Conservation (phyloP, 2,329 filamentous ascomycete genomes). For the Curvularia lunata region DNA sequence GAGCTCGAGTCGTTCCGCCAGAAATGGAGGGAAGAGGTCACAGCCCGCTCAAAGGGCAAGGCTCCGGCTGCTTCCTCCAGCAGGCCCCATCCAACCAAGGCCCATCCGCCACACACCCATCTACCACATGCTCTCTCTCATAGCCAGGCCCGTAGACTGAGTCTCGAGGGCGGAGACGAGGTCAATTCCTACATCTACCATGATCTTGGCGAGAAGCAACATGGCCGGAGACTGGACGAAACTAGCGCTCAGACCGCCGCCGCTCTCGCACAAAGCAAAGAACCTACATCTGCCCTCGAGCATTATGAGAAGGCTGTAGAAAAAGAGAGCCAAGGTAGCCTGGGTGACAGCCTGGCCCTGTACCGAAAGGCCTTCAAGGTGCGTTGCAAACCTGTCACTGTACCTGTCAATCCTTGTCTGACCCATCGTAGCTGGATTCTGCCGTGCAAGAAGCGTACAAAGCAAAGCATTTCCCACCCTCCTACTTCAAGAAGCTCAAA, state of each 20-base stretch:
- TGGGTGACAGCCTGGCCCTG: conserved; percentile 85
- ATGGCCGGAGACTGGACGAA: conserved; percentile 53
- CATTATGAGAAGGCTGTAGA: conserved; percentile 93
- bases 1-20: conserved; percentile 87
- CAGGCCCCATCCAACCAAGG: conserved; percentile 31
- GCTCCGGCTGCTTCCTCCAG: conserved; percentile 28
- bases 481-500: conserved; percentile 52
- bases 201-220: conserved; percentile 56
- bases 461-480: conserved; percentile 84
- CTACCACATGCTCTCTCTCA: conserved; percentile 30
- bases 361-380: conserved; percentile 92
- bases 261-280: conserved; percentile 44
- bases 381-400: conserved; percentile 30
- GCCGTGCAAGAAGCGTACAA: conserved; percentile 85
- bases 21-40: conserved; percentile 85
- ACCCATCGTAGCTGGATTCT: conserved; percentile 71
- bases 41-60: conserved; percentile 54
- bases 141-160: conserved; percentile 35
- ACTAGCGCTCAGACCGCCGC: conserved; percentile 45
- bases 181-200: conserved; percentile 52
- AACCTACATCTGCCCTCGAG: conserved; percentile 80
- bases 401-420: conserved; percentile 1
- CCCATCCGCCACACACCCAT: conserved; percentile 34
- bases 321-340: conserved; percentile 80
- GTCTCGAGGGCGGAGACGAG: conserved; percentile 49